Evolutionary conservation across 768 basidiomycete genomes (phyloP), one percentile per base, ranked within the genome.

Genomic region (Lactarius vividus): DNA sequence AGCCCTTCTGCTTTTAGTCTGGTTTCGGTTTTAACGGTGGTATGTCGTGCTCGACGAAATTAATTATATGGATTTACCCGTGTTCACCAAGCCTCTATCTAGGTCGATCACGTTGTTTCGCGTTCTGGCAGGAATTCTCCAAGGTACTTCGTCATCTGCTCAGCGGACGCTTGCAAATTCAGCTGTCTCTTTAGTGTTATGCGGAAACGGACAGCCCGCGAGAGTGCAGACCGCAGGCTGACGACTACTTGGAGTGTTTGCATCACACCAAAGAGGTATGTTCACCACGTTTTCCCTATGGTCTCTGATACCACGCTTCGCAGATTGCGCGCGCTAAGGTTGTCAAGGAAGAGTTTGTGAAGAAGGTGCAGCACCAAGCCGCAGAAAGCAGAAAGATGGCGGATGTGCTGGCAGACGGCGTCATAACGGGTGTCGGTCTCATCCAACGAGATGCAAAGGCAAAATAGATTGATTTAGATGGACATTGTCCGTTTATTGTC

Each of bases 161-260:
- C 53, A 35, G 33, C 13, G 26, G 15, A 26, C 4, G 10, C 35
- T 18, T 40, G 16, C 13, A 20, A 31, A 23, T 26, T 60, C 18
- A 59, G 39, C 10, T 18, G 15, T 10, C 20, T 7, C 23, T 31
- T 39, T 59, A 96, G 92, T 98, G 95, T 78, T 97, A 96, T 74
- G 88, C 89, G 6, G 81, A 84, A 64, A 84, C 94, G 44, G 91
- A 94, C 72, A 79, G 79, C 55, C 94, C 95, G 0, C 76, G 77
- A 57, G 80, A 89, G 72, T 98, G 96, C 76, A 80, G 81, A 18
- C 77, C 82, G 18, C 87, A 85, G 67, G 85, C 84, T 59, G 90
- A 89, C 68, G 95, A 96, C 76, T 98, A 98, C 78, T 74, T 96
- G 62, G 94, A 96, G 75, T 97, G 96, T 76, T 78, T 98, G 64